Evolutionary conservation across 179 eudicot species (phyloP), one percentile per base, ranked within the genome.

Genomic region (Beta lomatogona): DNA sequence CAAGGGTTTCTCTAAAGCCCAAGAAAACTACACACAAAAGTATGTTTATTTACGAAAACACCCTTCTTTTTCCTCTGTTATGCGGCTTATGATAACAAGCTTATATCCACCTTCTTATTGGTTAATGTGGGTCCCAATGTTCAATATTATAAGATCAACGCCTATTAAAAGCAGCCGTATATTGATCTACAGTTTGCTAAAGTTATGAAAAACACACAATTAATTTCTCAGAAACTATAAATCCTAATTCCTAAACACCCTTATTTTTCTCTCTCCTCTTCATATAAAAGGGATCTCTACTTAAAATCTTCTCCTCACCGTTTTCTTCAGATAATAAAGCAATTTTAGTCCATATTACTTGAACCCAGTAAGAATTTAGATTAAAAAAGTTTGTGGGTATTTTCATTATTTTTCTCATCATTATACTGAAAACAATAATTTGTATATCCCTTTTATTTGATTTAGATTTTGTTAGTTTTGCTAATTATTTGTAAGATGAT

Each of bases 171-270:
- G 2, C 14, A 0, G 2, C 4, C 15, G 10, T 21, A 46, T 2
- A 71, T 45, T 11, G 16, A 28, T 31, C 16, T 16, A 28, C n/a
- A 44, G 15, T 59, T 8, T 54, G 31, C 7, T 6, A 9, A 31
- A 5, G 46, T 36, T 36, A 36, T 36, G 41, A 36, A 36, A 18
- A 31, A 78, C 75, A 78, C 14, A 36, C 18, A 45, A 78, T 68
- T 18, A 52, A n/a, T 36, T 75, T 22, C 22, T 74, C 16, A 80
- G 78, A 73, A 75, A 69, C 57, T 81, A 81, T 81, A 81, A 81
- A 81, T 67, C 75, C n/a, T 22, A 65, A 81, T 75, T 67, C 75
- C 14, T 22, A 66, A 57, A 55, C 14, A 36, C 25, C 63, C 15
- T 31, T 25, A 5, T 53, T 73, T 22, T 52, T 13, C 41, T 53